phyloP scores from a whole-genome alignment of 2,329 filamentous ascomycete species.

The Fusarium paranaense region DNA sequence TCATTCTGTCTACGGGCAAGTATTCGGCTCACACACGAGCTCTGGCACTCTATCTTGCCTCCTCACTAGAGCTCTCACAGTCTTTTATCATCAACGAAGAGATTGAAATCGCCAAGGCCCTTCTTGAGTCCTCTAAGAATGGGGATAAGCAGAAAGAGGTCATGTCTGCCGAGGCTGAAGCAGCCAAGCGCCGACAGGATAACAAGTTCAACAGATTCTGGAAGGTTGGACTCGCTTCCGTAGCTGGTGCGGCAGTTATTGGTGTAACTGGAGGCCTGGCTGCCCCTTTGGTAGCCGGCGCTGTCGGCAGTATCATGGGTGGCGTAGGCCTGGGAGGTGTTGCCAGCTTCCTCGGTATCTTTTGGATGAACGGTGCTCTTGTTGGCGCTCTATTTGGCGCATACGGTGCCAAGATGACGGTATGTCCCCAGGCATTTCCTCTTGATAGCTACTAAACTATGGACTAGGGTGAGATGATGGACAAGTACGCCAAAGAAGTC shows the following conservation, averaged over 20 bases:
- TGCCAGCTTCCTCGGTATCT: constrained; percentile 85
- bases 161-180: constrained; percentile 82
- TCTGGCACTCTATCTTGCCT: constrained; percentile 75
- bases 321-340: constrained; percentile 87
- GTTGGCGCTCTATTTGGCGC: constrained; percentile 91
- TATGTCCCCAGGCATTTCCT: constrained; percentile 34
- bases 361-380: constrained; percentile 87
- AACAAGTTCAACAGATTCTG: constrained; percentile 79
- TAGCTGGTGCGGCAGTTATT: constrained; percentile 90
- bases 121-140: constrained; percentile 73
- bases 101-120: constrained; percentile 78
- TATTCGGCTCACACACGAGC: constrained; percentile 81
- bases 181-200: constrained; percentile 77
- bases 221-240: constrained; percentile 91
- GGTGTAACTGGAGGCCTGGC: constrained; percentile 92
- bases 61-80: constrained; percentile 72
- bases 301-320: constrained; percentile 86
- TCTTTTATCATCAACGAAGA: constrained; percentile 76
- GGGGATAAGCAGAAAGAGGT: constrained; percentile 53
- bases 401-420: constrained; percentile 81
- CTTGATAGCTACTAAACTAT: constrained; percentile 22
- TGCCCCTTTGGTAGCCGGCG: constrained; percentile 87
- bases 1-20: constrained; percentile 77
- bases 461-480: constrained; percentile 79
- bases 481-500: constrained; percentile 87